Evolutionary conservation across 2,329 filamentous ascomycete species (phyloP), one percentile per base, ranked within the genome.

Genomic region (Dothiorella sarmentorum): DNA sequence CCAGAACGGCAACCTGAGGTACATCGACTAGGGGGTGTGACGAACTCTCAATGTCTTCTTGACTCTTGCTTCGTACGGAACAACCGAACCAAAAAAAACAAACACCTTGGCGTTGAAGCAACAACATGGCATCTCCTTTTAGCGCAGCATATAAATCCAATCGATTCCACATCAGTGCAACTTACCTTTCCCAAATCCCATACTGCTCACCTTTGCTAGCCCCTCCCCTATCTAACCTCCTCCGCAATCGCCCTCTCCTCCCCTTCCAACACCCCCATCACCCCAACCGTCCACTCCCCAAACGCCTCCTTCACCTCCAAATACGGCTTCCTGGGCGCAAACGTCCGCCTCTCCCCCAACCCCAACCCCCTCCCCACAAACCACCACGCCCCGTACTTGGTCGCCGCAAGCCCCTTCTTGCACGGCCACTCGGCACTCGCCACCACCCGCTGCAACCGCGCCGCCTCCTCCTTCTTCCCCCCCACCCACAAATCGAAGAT

Each of bases 401-500:
- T 80, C 7, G 71, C 66, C 0, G 76, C 71, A 22, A 81, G 73
- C 0, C 75, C 73, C 66, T 80, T 79, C 64, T 80, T 80, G 61
- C 78, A 81, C 0, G 78, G 78, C 72, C 76, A 78, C 61, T 81
- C 78, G 0, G 78, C 78, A 47, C 77, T 73, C 1, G 78, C 76
- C 0, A 80, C 74, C 3, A 73, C 61, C 3, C 72, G 72, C 47
- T 80, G 78, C 26, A 80, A 63, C 24, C 64, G 66, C 18, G 64
- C 67, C 1, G 76, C 76, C 49, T 77, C 74, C 0, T 75, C 69
- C 1, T 69, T 47, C 57, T 69, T 67, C 0, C 76, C 76, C 0
- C 64, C 68, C 7, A 68, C 69, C 71, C 73, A 80, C 0, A 78
- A 61, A 27, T 75, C 71, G 56, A 74, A 80, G 0, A 80, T 65